These are phyloP conservation scores for Aspergillus neoniger DNA, from an alignment of 2,329 filamentous ascomycete genomes.

Conservation along the genomic window DNA sequence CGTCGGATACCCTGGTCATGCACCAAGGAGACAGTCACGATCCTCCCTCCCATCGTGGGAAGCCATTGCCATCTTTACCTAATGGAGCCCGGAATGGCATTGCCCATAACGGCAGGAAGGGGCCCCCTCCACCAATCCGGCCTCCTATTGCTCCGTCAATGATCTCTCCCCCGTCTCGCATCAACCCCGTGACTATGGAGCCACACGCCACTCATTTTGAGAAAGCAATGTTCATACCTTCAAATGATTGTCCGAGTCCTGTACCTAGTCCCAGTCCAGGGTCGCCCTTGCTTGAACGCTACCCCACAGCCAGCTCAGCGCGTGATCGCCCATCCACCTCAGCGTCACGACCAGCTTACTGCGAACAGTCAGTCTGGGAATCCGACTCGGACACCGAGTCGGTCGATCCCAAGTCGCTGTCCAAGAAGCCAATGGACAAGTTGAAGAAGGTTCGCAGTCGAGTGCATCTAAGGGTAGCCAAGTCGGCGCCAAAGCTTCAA, in stretches of 20 bases:
- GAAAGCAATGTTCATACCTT: slow-evolving; percentile 43
- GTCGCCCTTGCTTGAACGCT: slow-evolving; percentile 34
- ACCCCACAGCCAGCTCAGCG: slow-evolving; percentile 28
- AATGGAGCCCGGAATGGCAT: slow-evolving; percentile 27
- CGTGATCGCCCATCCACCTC: slow-evolving; percentile 38
- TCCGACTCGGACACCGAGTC: slow-evolving; percentile 43
- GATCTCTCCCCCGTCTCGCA: slow-evolving; percentile 41
- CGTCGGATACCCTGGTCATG: slow-evolving; percentile 36
- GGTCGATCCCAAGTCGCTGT: slow-evolving; percentile 36
- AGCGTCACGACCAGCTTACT: slow-evolving; percentile 31
- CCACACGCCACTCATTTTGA: slow-evolving; percentile 43
- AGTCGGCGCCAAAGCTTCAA: slow-evolving; percentile 39
- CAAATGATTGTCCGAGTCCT: slow-evolving; percentile 40
- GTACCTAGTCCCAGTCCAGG: slow-evolving; percentile 36
- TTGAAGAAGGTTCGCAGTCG: slow-evolving; percentile 44
- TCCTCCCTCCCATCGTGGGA: slow-evolving; percentile 32
- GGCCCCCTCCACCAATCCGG: slow-evolving; percentile 24
- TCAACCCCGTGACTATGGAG: slow-evolving; percentile 43
- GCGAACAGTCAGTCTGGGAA: slow-evolving; percentile 44
- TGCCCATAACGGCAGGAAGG: slow-evolving; percentile 26
- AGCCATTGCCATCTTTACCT: slow-evolving; percentile 36
- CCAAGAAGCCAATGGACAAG: slow-evolving; percentile 41
- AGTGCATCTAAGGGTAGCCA: slow-evolving; percentile 41
- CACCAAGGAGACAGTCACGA: slow-evolving; percentile 26
- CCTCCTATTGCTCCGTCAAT: slow-evolving; percentile 40